phyloP scores from a whole-genome alignment of 768 basidiomycete genomes.

The Zangia roseola region DNA sequence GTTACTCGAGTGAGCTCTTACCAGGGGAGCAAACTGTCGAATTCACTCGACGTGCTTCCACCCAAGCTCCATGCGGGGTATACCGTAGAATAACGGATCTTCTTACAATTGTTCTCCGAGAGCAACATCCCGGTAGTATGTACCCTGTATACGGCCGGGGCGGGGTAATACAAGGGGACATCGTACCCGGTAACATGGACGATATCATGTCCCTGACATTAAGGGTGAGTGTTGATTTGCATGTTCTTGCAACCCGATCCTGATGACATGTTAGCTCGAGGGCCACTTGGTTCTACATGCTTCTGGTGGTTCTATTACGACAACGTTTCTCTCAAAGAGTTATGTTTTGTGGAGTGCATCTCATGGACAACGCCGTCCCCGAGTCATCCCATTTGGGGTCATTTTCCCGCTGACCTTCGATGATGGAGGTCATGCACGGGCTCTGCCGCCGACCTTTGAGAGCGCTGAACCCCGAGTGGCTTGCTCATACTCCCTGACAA shows the following conservation, averaged over 20 bases:
- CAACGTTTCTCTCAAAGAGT: slow-evolving; percentile 17
- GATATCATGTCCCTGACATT: slow-evolving; percentile 19
- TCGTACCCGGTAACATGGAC: slow-evolving; percentile 12
- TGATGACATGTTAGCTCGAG: slow-evolving; percentile 20
- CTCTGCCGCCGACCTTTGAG: slow-evolving; percentile 52
- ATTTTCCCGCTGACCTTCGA: slow-evolving; percentile 47
- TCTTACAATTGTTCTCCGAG: slow-evolving; percentile 23
- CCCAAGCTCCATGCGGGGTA: slow-evolving; percentile 12
- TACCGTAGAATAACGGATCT: slow-evolving; percentile 32
- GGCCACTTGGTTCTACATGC: slow-evolving; percentile 19
- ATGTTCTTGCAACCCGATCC: not conserved
- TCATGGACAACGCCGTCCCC: slow-evolving; percentile 28
- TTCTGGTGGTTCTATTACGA: slow-evolving; percentile 12
- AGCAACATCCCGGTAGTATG: slow-evolving; percentile 22
- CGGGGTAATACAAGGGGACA: slow-evolving; percentile 24
- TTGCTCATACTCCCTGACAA: slow-evolving; percentile 45
- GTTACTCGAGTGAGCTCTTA: slow-evolving; percentile 51
- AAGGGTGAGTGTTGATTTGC: slow-evolving; percentile 16
- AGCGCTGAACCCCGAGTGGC: slow-evolving; percentile 28
- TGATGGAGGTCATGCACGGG: slow-evolving; percentile 30
- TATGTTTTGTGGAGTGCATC: slow-evolving; percentile 19
- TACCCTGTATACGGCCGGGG: slow-evolving; percentile 21
- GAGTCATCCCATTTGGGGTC: slow-evolving; percentile 41
- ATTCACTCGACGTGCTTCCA: slow-evolving; percentile 32
- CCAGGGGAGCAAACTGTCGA: slow-evolving; percentile 52